Percentiles rank a stretch among this genome's conserved stretches.
Evolutionary conservation across 2,329 filamentous ascomycete species (phyloP).

Genomic region (Raffaelea arxii): DNA sequence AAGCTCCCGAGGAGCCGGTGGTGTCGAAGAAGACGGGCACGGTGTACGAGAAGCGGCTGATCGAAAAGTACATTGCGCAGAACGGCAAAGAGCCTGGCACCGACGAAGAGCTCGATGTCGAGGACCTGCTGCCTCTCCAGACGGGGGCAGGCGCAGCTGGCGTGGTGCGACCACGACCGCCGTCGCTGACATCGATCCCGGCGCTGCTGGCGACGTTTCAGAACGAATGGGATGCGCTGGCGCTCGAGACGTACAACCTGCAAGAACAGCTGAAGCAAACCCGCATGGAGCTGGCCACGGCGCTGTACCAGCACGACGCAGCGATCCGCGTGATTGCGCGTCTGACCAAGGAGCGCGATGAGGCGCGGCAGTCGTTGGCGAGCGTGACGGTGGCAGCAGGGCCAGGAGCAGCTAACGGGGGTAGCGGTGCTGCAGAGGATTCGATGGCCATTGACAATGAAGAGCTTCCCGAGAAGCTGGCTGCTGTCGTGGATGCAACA

Average conservation of each 20-base stretch:
- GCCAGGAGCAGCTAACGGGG: conserved; percentile 23
- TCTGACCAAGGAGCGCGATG: conserved; percentile 82
- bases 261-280: conserved; percentile 85
- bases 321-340: conserved; percentile 92
- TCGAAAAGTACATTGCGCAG: conserved; percentile 90
- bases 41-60: conserved; percentile 89
- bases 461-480: conserved; percentile 61
- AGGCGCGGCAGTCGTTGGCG: conserved; percentile 80
- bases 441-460: conserved; percentile 88
- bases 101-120: conserved; percentile 69
- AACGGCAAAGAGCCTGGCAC: conserved; percentile 87
- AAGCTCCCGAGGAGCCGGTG: conserved; percentile 89
- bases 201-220: conserved; percentile 91
- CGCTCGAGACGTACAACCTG: conserved; percentile 83
- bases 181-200: conserved; percentile 90
- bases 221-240: conserved; percentile 94
- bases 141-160: too few relatives aligned
- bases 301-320: conserved; percentile 94
- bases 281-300: conserved; percentile 84
- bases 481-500: conserved; percentile 66
- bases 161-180: conserved; percentile 79
- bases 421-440: too few relatives aligned
- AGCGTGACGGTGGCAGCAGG: conserved; percentile 61
- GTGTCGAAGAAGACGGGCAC: conserved; percentile 84
- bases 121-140: conserved; percentile 85